Conservation (phyloP, 257 asterid genomes). For the Leptodermis oblonga region DNA sequence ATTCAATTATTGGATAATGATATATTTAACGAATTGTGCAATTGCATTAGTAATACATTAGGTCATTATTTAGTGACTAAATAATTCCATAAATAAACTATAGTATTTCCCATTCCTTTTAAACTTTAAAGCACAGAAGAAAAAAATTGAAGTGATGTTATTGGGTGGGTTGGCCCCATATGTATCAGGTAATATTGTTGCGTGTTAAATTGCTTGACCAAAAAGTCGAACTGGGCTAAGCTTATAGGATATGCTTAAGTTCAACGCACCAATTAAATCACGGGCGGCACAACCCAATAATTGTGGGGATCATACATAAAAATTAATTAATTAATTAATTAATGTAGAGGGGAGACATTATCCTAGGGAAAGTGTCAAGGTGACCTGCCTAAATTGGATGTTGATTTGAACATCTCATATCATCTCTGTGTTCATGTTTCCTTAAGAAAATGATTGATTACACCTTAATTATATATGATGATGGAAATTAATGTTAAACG, state of each 20-base stretch:
- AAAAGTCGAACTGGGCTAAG: too few species aligned
- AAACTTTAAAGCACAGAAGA: conserved; percentile 2
- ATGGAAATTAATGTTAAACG: neutral
- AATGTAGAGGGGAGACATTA: conserved; percentile 24
- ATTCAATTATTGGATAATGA: too few species aligned
- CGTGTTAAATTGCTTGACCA: conserved; percentile 25
- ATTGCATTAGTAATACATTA: too few species aligned
- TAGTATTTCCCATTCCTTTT: too few species aligned
- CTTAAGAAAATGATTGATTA: neutral
- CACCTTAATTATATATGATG: conserved; percentile 4
- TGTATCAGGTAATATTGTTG: conserved; percentile 9
- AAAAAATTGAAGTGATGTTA: conserved; percentile 2
- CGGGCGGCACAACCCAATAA: too few species aligned
- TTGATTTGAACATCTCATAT: conserved; percentile 22
- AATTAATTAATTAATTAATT: too few species aligned
- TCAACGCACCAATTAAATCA: conserved; percentile 18
- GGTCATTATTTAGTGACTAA: too few species aligned
- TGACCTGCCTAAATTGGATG: conserved; percentile 27
- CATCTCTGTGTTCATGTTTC: conserved; percentile 21
- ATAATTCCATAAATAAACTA: too few species aligned
- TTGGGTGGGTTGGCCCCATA: conserved; percentile 14
- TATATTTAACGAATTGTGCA: too few species aligned
- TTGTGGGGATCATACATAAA: too few species aligned
- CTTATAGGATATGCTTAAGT: conserved; percentile 7
- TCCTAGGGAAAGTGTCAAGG: conserved; percentile 15